A percentile compares a stretch with the other conserved stretches of the same genome.
phyloP scores from a whole-genome alignment of 495 filamentous ascomycete species.

The Neurospora tetraspora region DNA sequence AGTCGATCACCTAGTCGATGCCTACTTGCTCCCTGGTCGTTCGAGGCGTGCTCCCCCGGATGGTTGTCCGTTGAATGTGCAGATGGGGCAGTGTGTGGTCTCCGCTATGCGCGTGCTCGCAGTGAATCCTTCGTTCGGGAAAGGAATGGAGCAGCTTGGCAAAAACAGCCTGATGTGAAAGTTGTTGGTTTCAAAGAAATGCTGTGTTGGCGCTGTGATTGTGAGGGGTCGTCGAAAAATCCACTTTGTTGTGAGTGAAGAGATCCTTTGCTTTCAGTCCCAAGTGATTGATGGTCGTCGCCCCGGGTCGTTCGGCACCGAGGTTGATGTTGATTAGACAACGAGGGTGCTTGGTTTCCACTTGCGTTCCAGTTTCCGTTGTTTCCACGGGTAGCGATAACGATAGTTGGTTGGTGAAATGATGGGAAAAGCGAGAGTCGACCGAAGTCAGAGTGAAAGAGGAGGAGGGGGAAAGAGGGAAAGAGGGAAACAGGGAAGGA shows the following conservation, averaged over 20 bases:
- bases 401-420: background rate
- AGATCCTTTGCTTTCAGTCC: background rate
- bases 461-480: background rate
- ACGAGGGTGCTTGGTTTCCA: background rate
- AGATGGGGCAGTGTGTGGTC: background rate
- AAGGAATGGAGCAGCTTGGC: background rate
- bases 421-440: background rate
- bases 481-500: background rate
- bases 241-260: background rate
- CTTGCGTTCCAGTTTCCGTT: background rate
- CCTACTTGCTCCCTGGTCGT: background rate
- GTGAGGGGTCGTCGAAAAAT: background rate
- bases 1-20: background rate
- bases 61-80: background rate
- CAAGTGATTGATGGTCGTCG: background rate
- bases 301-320: background rate
- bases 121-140: background rate
- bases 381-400: background rate
- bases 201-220: background rate
- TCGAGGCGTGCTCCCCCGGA: background rate
- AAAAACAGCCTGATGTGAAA: background rate
- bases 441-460: background rate
- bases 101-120: background rate
- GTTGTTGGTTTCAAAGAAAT: background rate
- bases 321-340: background rate